A percentile compares a stretch with the other conserved stretches of the same genome.
phyloP scores from a whole-genome alignment of 805 yeast species.

The Ogataea philodendri region DNA sequence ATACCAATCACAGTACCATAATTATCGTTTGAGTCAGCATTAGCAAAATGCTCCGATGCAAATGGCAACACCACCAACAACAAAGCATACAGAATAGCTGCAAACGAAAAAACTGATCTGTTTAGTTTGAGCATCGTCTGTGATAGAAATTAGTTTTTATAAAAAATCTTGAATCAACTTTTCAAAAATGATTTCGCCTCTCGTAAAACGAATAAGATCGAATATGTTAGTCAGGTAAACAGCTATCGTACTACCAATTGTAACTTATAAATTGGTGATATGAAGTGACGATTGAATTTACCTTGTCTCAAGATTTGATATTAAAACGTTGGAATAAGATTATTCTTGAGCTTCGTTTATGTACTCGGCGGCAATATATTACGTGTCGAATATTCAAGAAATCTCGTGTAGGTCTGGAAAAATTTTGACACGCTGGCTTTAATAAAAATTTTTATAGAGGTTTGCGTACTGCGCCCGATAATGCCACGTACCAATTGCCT shows the following conservation, averaged over 20 bases:
- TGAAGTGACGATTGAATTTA: no score
- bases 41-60: slow-evolving; percentile 25
- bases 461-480: no score
- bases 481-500: no score
- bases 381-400: slow-evolving; percentile 24
- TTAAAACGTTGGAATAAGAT: no score
- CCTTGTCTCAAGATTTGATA: no score
- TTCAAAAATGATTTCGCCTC: no score
- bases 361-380: slow-evolving; percentile 8
- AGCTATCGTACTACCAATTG: no score
- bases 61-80: slow-evolving; percentile 31
- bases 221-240: no score
- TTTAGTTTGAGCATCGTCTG: slow-evolving; percentile 26
- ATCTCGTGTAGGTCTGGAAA: slow-evolving; percentile 1
- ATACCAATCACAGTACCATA: slow-evolving; percentile 70
- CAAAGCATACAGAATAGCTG: slow-evolving; percentile 30
- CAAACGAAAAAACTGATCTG: slow-evolving; percentile 27
- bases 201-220: no score
- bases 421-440: slow-evolving; percentile 23
- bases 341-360: no score
- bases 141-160: slow-evolving; percentile 3
- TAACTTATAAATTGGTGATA: no score
- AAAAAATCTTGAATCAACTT: no score
- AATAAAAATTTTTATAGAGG: slow-evolving; percentile 1
- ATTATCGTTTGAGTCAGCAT: slow-evolving; percentile 31